phyloP scores from a whole-genome alignment of 1,284 basidiomycete genomes.

The Rhodofomes roseus region DNA sequence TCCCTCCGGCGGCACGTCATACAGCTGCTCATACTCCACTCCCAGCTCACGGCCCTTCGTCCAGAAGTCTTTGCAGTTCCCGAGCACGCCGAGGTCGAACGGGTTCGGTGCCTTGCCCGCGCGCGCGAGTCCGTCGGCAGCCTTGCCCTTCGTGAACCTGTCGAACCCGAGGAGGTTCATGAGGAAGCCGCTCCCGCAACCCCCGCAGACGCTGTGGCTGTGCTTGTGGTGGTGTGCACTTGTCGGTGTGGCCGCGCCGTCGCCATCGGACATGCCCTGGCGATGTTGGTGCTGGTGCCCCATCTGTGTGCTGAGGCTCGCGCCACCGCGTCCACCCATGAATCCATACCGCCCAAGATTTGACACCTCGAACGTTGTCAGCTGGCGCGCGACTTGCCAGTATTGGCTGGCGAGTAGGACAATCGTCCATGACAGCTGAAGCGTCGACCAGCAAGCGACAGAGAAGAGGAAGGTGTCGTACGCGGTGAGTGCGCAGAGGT shows the following conservation, averaged over 20 bases:
- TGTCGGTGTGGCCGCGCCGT: conserved; percentile 16
- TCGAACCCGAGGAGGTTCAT: conserved; percentile 91
- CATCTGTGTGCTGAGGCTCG: conserved; percentile 63
- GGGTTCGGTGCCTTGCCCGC: conserved; percentile 79
- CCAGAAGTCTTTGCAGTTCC: conserved; percentile 98
- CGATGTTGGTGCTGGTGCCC: conserved; percentile 51
- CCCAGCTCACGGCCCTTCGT: conserved; percentile 78
- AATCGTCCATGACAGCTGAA: conserved; percentile 92
- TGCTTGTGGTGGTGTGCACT: conserved; percentile 24
- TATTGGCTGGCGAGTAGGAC: conserved; percentile 84
- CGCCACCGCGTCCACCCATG: conserved; percentile 92
- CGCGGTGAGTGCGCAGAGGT: conserved; percentile 67
- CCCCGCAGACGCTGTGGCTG: conserved; percentile 33
- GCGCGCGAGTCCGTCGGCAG: conserved; percentile 75
- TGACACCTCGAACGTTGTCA: conserved; percentile 95
- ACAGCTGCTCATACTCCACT: conserved; percentile 86
- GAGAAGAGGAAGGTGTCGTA: conserved; percentile 84
- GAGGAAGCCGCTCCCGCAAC: conserved; percentile 59
- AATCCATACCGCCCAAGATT: conserved; percentile 95
- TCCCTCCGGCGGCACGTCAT: conserved; percentile 85
- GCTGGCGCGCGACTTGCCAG: conserved; percentile 91
- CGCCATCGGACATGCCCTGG: conserved; percentile 28
- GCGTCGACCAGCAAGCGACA: conserved; percentile 78
- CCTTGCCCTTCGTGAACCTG: conserved; percentile 87
- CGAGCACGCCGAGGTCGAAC: conserved; percentile 81